These are phyloP conservation scores for Tribonema minus DNA, from an alignment of 108 stramenopile species.

Conservation along the genomic window DNA sequence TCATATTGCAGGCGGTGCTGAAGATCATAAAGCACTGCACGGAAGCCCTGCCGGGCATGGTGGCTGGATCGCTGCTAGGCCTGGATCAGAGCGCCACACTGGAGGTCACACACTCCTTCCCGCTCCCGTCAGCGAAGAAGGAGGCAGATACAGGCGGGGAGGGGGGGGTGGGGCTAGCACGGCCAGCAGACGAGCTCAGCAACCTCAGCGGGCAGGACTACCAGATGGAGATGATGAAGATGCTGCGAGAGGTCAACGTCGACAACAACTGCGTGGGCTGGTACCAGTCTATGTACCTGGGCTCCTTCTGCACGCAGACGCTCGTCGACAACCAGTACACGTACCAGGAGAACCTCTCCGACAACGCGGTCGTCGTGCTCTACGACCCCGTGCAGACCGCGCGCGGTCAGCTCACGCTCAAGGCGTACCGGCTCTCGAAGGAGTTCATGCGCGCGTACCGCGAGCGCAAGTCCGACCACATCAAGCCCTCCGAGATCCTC, in stretches of 20 bases:
- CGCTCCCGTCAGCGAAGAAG: constrained; percentile 36
- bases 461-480: constrained; percentile 62
- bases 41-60: constrained; percentile 83
- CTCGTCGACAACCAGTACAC: constrained; percentile 85
- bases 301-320: constrained; percentile 76
- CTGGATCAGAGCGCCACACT: constrained; percentile 59
- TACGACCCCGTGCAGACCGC: constrained; percentile 94
- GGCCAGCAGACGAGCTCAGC: too few relatives aligned
- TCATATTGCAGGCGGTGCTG: constrained; percentile 67
- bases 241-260: constrained; percentile 93
- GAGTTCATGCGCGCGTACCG: constrained; percentile 62
- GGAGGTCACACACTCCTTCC: constrained; percentile 53
- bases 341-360: constrained; percentile 86
- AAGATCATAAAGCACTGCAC: constrained; percentile 98
- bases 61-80: constrained; percentile 89
- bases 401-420: constrained; percentile 78
- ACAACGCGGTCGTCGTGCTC: constrained; percentile 86
- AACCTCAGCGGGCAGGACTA: constrained; percentile 73
- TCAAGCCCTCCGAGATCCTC: constrained; percentile 76
- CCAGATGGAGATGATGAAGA: constrained; percentile 97
- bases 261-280: constrained; percentile 99
- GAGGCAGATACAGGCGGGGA: constrained; percentile 62
- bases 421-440: constrained; percentile 85
- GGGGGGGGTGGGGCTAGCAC: too few relatives aligned
- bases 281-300: constrained; percentile 96